Evolutionary conservation across 306 rosid genomes (phyloP).

Genomic region (Prunus dulcis): DNA sequence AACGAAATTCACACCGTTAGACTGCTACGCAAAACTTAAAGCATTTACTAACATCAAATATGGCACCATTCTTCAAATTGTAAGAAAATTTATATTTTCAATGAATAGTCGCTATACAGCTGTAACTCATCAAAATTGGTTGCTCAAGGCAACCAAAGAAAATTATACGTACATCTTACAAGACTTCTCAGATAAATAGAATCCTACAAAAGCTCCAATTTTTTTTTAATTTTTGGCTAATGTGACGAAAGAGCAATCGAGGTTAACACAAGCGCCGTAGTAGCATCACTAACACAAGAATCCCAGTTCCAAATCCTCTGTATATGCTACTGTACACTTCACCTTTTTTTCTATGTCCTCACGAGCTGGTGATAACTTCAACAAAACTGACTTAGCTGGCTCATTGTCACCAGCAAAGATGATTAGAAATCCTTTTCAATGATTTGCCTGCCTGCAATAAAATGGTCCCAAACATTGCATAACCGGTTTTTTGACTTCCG

Average conservation of each 20-base stretch:
- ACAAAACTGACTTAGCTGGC: neutral
- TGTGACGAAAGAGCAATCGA: neutral
- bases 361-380: neutral
- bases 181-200: neutral
- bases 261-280: neutral
- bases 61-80: too few species aligned
- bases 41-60: too few species aligned
- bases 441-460: neutral
- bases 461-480: neutral
- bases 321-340: neutral
- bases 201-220: neutral
- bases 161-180: neutral
- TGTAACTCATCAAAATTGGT: constrained; percentile 6
- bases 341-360: neutral
- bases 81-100: neutral
- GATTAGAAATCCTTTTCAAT: neutral
- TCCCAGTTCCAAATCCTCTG: neutral
- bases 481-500: neutral
- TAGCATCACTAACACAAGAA: neutral
- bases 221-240: too few species aligned
- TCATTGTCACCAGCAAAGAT: neutral
- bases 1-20: too few species aligned
- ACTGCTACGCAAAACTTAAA: too few species aligned
- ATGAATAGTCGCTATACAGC: neutral
- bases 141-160: neutral